These are phyloP conservation scores for Sporothrix luriei DNA, from an alignment of 2,329 filamentous ascomycete species.

Conservation along the genomic window DNA sequence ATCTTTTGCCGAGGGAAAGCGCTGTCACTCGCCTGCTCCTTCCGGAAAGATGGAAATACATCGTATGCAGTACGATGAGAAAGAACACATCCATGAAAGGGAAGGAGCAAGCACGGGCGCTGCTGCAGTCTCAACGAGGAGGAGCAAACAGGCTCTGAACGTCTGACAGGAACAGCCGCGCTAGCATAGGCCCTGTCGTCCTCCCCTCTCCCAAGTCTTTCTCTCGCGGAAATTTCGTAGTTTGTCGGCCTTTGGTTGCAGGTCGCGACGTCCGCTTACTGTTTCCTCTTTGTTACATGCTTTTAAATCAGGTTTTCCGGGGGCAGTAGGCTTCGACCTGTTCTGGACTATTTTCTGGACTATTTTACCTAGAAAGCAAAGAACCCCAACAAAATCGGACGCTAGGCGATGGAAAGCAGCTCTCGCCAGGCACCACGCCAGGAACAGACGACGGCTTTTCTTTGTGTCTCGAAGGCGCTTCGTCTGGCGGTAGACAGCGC, in stretches of 20 bases:
- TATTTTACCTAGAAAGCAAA: background rate
- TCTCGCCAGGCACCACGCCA: background rate
- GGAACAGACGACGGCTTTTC: conserved; percentile 2
- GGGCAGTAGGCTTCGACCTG: background rate
- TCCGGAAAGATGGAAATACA: conserved; percentile 1
- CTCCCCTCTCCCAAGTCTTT: background rate
- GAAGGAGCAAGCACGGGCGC: background rate
- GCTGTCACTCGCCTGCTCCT: conserved; percentile 12
- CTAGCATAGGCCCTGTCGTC: conserved; percentile 5
- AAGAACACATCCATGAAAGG: background rate
- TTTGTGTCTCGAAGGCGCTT: background rate
- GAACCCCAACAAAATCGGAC: conserved; percentile 9
- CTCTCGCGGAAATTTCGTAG: background rate
- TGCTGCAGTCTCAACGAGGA: background rate
- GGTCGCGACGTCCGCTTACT: background rate
- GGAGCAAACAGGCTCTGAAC: background rate
- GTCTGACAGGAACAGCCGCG: conserved; percentile 11
- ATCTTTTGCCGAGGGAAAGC: conserved; percentile 5
- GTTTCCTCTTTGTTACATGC: background rate
- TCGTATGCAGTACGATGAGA: background rate
- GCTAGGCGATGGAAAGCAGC: conserved; percentile 6
- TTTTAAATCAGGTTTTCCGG: background rate
- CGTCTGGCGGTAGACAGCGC: background rate
- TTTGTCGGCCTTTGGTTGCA: background rate
- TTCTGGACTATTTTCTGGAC: background rate